These are phyloP conservation scores for Trichoderma brevicompactum DNA, from an alignment of 2,329 filamentous ascomycete species.

Conservation along the genomic window DNA sequence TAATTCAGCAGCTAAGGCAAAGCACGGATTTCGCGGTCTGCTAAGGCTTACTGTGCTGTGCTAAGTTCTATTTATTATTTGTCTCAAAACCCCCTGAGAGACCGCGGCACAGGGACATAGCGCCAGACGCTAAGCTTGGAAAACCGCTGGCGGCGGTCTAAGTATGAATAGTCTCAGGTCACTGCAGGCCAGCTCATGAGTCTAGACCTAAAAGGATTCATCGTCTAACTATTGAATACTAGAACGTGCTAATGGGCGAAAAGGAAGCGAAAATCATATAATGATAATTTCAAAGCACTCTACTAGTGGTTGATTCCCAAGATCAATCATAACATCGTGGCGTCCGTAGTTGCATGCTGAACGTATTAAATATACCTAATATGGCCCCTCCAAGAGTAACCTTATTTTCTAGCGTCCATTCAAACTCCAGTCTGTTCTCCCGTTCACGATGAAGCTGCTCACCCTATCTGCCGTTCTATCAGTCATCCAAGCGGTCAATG, in stretches of 20 bases:
- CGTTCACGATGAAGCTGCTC: slow-evolving; percentile 12
- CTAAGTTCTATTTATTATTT: not conserved
- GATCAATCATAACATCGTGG: not conserved
- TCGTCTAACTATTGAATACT: not conserved
- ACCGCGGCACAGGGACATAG: not conserved
- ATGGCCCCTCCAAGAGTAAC: too few species aligned
- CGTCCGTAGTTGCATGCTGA: not conserved
- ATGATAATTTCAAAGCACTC: too few species aligned
- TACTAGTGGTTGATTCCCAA: not conserved
- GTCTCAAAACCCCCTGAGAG: not conserved
- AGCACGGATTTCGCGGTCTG: not conserved
- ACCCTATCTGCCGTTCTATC: not conserved
- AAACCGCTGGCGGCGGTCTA: not conserved
- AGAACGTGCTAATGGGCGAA: not conserved
- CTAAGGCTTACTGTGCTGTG: not conserved
- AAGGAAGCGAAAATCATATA: not conserved
- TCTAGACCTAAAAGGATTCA: slow-evolving; percentile 3
- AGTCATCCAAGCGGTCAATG: not conserved
- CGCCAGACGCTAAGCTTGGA: not conserved
- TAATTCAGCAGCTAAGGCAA: not conserved
- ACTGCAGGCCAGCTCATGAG: slow-evolving; percentile 3
- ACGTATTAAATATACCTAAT: not conserved
- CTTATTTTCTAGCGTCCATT: not conserved
- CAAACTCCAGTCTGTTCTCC: too few species aligned
- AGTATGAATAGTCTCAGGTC: slow-evolving; percentile 3